Conservation (phyloP, 164 flowering plant genomes). For the Sextonia rubra region DNA sequence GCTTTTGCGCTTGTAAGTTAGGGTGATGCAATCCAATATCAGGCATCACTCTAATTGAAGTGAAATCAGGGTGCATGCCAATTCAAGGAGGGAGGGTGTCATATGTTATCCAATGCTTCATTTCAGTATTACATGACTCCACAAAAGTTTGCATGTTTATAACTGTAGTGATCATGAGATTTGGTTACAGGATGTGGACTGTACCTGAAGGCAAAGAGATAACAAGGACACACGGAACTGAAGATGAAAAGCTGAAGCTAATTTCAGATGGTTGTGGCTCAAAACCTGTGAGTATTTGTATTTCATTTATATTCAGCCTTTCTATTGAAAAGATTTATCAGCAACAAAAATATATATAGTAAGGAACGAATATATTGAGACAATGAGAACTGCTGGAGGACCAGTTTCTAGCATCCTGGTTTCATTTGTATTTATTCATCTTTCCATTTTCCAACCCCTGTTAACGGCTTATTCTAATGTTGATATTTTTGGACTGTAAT, state of each 20-base stretch:
- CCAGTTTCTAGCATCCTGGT: no score
- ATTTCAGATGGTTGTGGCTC: slow-evolving; percentile 66
- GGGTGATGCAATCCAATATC: not conserved
- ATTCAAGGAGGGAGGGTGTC: not conserved
- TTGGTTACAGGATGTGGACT: slow-evolving; percentile 62
- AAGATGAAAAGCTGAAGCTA: slow-evolving; percentile 51
- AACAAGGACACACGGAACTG: slow-evolving; percentile 30
- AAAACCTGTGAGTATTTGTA: slow-evolving; percentile 46
- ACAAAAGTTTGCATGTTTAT: not conserved
- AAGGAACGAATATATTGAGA: not conserved
- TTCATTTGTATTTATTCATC: no score
- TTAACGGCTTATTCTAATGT: not conserved
- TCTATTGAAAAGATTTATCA: not conserved
- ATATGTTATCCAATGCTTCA: not conserved
- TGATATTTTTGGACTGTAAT: not conserved
- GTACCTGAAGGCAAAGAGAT: slow-evolving; percentile 67
- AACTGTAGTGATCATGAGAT: not conserved
- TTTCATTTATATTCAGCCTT: not conserved
- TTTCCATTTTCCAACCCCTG: not conserved
- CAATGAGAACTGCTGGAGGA: not conserved
- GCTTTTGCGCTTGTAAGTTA: not conserved
- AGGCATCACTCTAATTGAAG: not conserved
- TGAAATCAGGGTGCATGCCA: not conserved
- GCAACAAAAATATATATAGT: not conserved
- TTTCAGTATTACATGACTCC: not conserved